Conservation (phyloP, 345 rosid genomes). For the Eucalyptus erythrocorys region DNA sequence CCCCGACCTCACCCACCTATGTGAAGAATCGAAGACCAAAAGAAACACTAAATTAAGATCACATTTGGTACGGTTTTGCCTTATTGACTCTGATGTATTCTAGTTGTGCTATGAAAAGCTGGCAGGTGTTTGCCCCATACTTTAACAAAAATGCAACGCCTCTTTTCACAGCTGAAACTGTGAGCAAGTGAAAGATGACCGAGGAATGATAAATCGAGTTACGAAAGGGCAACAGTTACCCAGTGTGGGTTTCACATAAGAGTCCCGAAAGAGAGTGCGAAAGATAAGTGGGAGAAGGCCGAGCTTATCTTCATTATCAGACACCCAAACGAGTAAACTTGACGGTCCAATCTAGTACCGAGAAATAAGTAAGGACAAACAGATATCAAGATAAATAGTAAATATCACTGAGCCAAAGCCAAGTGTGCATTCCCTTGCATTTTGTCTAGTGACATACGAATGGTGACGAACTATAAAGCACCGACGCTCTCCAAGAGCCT, state of each 20-base stretch:
- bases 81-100: background rate
- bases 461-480: too few species aligned
- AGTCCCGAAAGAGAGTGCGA: background rate
- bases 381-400: background rate
- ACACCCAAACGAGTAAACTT: background rate
- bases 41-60: background rate
- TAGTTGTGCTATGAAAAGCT: background rate
- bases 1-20: constrained; percentile 95
- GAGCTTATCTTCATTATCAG: background rate
- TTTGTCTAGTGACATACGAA: background rate
- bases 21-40: background rate
- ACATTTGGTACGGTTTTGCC: background rate
- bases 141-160: background rate
- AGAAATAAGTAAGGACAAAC: background rate
- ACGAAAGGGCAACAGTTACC: background rate
- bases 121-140: background rate
- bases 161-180: background rate
- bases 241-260: background rate
- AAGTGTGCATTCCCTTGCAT: background rate
- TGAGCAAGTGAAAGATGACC: background rate
- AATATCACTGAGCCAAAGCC: background rate
- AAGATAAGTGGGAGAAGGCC: background rate
- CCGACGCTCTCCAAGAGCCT: too few species aligned
- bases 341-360: background rate
- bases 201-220: background rate